Percentiles rank a stretch among this genome's conserved stretches.
phyloP scores from a whole-genome alignment of 2,329 filamentous ascomycete genomes.

The Diaporthe nobilis region DNA sequence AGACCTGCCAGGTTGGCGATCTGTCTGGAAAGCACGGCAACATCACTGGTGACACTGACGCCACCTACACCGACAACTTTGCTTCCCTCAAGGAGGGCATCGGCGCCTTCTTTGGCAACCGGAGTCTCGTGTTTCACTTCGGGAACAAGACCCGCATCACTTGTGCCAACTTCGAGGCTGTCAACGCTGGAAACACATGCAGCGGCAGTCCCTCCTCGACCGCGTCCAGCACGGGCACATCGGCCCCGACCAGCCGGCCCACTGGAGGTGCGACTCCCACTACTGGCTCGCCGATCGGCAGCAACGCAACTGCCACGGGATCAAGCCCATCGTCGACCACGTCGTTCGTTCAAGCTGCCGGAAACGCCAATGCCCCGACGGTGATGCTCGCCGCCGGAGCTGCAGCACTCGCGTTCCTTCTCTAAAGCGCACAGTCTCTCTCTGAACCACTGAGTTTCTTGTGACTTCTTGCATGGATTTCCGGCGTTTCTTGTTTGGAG shows the following conservation, averaged over 20 bases:
- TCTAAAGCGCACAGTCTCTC: neutral
- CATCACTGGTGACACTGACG: slow-evolving; percentile 65
- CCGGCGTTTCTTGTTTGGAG: slow-evolving; percentile 12
- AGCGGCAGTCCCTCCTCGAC: slow-evolving; percentile 21
- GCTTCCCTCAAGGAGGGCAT: slow-evolving; percentile 66
- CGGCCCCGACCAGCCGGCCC: neutral
- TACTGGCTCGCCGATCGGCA: neutral
- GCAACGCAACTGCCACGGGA: slow-evolving; percentile 16
- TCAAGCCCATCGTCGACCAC: slow-evolving; percentile 17
- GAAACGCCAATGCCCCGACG: slow-evolving; percentile 29
- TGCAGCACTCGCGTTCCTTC: slow-evolving; percentile 36
- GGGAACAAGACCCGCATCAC: slow-evolving; percentile 74
- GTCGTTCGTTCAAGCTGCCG: slow-evolving; percentile 25
- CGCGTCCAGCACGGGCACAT: slow-evolving; percentile 1
- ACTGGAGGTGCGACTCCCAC: slow-evolving; percentile 22
- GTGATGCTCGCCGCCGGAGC: slow-evolving; percentile 26
- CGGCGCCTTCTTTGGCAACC: slow-evolving; percentile 74
- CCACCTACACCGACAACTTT: slow-evolving; percentile 69
- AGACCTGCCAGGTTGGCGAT: slow-evolving; percentile 83
- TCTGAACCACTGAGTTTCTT: slow-evolving; percentile 1
- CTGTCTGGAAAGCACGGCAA: slow-evolving; percentile 81
- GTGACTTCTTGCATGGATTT: neutral
- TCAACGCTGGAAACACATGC: slow-evolving; percentile 43
- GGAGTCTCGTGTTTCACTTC: slow-evolving; percentile 75
- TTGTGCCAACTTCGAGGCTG: slow-evolving; percentile 72